Conservation (phyloP, 2,329 filamentous ascomycete genomes). For the Fusarium brachygibbosum region DNA sequence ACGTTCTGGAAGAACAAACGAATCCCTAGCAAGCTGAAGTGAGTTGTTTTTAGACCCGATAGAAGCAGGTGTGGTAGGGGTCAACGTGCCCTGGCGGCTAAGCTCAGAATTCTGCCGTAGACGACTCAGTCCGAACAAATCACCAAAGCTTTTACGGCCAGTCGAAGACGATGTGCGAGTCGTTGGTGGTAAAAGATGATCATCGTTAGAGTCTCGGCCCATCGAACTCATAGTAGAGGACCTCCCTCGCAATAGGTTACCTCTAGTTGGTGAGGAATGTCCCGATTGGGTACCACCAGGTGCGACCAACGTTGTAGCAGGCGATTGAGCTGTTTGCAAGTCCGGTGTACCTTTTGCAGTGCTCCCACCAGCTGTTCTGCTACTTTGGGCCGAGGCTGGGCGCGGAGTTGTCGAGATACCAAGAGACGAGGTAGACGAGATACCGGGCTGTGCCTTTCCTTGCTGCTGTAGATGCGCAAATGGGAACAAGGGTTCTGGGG, state of each 20-base stretch:
- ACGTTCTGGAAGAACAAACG: slow-evolving; percentile 79
- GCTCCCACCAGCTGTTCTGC: slow-evolving; percentile 41
- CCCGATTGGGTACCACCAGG: slow-evolving; percentile 63
- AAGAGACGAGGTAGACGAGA: slow-evolving; percentile 61
- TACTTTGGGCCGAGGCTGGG: slow-evolving; percentile 55
- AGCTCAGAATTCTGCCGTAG: slow-evolving; percentile 86
- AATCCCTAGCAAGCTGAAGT: slow-evolving; percentile 80
- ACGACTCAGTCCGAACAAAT: slow-evolving; percentile 82
- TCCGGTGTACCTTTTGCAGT: slow-evolving; percentile 36
- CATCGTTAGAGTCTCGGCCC: slow-evolving; percentile 78
- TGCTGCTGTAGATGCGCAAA: slow-evolving; percentile 85
- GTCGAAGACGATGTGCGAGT: slow-evolving; percentile 87
- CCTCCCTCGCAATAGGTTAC: slow-evolving; percentile 75
- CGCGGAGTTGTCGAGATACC: slow-evolving; percentile 52
- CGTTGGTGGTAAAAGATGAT: slow-evolving; percentile 75
- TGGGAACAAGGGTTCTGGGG: slow-evolving; percentile 83
- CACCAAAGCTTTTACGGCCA: slow-evolving; percentile 93
- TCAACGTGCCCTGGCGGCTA: slow-evolving; percentile 76
- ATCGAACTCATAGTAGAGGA: slow-evolving; percentile 93
- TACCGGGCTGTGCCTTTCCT: slow-evolving; percentile 59
- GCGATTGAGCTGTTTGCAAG: slow-evolving; percentile 53
- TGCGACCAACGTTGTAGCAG: slow-evolving; percentile 64
- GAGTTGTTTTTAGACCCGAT: slow-evolving; percentile 85
- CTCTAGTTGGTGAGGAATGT: slow-evolving; percentile 77
- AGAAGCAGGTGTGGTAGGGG: slow-evolving; percentile 77